Evolutionary conservation across 164 flowering plant species (phyloP).

Genomic region (Sedum album): DNA sequence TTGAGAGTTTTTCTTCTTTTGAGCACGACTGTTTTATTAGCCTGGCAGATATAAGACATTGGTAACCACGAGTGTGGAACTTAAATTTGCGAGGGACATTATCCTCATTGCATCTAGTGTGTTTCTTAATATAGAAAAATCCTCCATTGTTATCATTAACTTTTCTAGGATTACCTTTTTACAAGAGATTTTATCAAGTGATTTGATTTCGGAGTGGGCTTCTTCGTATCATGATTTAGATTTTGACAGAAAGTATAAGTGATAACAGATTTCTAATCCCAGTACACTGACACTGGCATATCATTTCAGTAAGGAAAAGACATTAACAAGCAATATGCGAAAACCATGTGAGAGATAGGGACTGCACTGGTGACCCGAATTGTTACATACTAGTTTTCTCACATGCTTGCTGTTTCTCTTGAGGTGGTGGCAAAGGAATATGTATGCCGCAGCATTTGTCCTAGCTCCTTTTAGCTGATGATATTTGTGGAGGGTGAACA

Average conservation of each 20-base stretch:
- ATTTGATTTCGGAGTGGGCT: conserved; percentile 10
- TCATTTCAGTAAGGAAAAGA: conserved; percentile 12
- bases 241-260: conserved; percentile 11
- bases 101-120: not conserved
- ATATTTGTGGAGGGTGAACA: conserved; percentile 9
- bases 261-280: conserved; percentile 12
- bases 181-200: too few relatives aligned
- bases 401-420: conserved; percentile 5
- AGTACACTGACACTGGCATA: conserved; percentile 3
- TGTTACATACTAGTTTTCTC: conserved; percentile 3
- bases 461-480: conserved; percentile 8
- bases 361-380: conserved; percentile 1
- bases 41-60: not conserved
- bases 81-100: not conserved
- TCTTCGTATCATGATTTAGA: conserved; percentile 19
- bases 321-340: conserved; percentile 10
- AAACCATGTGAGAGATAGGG: not conserved
- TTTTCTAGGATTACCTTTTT: too few relatives aligned
- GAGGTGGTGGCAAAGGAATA: conserved; percentile 18
- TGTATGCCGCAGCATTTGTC: conserved; percentile 11
- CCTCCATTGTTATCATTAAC: not conserved
- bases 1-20: too few relatives aligned
- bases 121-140: not conserved
- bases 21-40: too few relatives aligned
- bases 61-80: not conserved